Evolutionary conservation across 805 yeast species (phyloP).

Genomic region (Metschnikowia baotianmanensis): DNA sequence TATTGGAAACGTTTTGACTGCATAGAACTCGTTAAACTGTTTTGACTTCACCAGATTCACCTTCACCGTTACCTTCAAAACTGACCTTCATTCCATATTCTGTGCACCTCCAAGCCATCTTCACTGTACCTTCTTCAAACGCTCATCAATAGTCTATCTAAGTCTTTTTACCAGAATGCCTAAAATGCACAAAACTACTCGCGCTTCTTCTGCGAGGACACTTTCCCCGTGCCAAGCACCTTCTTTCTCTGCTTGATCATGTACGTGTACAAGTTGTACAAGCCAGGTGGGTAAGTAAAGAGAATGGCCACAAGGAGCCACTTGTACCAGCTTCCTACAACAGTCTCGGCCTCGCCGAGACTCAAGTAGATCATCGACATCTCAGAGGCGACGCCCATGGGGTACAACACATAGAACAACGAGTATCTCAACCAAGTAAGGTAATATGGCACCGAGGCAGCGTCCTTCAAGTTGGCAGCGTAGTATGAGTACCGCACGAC

Average conservation of each 20-base stretch:
- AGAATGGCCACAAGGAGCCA: constrained; percentile 55
- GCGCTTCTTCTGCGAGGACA: constrained; percentile 13
- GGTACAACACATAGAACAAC: constrained; percentile 78
- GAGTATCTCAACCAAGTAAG: constrained; percentile 79
- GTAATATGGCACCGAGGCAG: constrained; percentile 51
- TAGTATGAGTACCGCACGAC: constrained; percentile 85
- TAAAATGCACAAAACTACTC: too few species aligned
- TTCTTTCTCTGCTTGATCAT: constrained; percentile 88
- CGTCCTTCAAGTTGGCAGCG: constrained; percentile 58
- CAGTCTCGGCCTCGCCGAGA: constrained; percentile 61
- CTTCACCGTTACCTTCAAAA: too few species aligned
- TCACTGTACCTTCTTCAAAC: too few species aligned
- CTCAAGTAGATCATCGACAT: constrained; percentile 66
- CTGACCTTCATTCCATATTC: too few species aligned
- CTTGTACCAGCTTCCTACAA: constrained; percentile 50
- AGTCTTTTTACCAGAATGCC: too few species aligned
- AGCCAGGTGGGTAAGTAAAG: constrained; percentile 78
- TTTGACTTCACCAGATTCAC: too few species aligned
- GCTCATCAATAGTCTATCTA: too few species aligned
- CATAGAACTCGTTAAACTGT: background rate
- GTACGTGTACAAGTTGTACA: constrained; percentile 78
- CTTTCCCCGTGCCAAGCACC: constrained; percentile 47
- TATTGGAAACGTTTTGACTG: background rate
- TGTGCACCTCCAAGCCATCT: too few species aligned
- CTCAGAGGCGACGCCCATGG: constrained; percentile 90